phyloP scores from a whole-genome alignment of 345 rosid genomes.

The Aurinia saxatilis region DNA sequence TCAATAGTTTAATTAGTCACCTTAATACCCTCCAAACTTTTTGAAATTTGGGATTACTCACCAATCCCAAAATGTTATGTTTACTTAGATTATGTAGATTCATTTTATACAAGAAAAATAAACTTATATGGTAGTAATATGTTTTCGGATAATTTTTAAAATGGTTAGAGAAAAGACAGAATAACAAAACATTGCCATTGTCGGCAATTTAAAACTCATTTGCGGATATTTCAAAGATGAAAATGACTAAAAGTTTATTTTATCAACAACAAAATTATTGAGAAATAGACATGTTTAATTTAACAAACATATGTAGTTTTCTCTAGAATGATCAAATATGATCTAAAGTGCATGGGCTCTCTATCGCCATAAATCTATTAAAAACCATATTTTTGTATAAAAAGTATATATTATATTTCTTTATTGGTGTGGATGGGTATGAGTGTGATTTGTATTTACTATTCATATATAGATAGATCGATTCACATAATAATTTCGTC shows the following conservation, averaged over 20 bases:
- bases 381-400: not conserved
- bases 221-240: not conserved
- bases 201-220: not conserved
- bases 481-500: constrained; percentile 12
- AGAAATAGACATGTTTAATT: not conserved
- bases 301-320: not conserved
- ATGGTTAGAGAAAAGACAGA: not conserved
- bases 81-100: not conserved
- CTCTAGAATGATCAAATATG: not conserved
- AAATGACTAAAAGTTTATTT: not conserved
- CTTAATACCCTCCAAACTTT: not conserved
- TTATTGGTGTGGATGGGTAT: not conserved
- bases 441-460: constrained; percentile 3
- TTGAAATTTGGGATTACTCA: not conserved
- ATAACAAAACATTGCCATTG: no score
- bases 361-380: not conserved
- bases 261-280: not conserved
- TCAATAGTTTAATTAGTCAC: not conserved
- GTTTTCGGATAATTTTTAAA: no score
- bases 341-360: not conserved
- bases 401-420: not conserved
- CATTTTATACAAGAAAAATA: not conserved
- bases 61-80: constrained; percentile 6
- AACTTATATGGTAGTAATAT: no score
- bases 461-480: not conserved